Evolutionary conservation across 352 stramenopile genomes (phyloP).

Genomic region (Globisporangium cederbergense): DNA sequence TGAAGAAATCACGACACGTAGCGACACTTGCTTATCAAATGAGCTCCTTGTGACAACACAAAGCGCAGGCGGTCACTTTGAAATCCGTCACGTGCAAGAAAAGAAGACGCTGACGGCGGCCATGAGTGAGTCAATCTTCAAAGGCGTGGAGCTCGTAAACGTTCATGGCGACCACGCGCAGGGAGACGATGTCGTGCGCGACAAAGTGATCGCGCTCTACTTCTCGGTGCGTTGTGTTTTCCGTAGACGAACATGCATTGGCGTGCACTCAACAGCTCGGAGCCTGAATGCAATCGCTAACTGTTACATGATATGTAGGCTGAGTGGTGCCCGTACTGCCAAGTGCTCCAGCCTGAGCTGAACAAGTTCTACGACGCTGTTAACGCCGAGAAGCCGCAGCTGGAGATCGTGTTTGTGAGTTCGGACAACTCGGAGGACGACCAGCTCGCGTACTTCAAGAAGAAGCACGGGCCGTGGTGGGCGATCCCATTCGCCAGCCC

Average conservation of each 20-base stretch:
- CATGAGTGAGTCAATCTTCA: constrained; percentile 42
- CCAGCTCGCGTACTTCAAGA: constrained; percentile 52
- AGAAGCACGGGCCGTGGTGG: constrained; percentile 76
- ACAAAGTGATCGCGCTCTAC: constrained; percentile 66
- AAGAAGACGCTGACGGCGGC: not conserved
- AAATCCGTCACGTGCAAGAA: not conserved
- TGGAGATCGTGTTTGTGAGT: constrained; percentile 77
- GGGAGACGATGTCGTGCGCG: constrained; percentile 39
- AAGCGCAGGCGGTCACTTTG: too few species aligned
- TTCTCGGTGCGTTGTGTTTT: constrained; percentile 43
- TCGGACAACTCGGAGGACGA: constrained; percentile 59
- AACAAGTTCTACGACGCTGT: constrained; percentile 64
- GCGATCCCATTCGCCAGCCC: constrained; percentile 60
- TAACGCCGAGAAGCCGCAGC: constrained; percentile 26
- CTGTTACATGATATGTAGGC: constrained; percentile 27
- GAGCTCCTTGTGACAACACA: not conserved
- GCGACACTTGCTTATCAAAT: not conserved
- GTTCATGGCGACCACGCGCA: constrained; percentile 39
- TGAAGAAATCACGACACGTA: not conserved
- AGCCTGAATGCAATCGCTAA: not conserved
- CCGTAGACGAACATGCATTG: too few species aligned
- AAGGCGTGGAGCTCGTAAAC: constrained; percentile 54
- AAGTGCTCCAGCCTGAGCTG: constrained; percentile 63
- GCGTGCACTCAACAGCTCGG: not conserved
- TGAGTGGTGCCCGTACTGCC: constrained; percentile 81